These are phyloP conservation scores for Coemansia sp. DNA, from an alignment of 192 early-diverging fungal species.

Conservation along the genomic window DNA sequence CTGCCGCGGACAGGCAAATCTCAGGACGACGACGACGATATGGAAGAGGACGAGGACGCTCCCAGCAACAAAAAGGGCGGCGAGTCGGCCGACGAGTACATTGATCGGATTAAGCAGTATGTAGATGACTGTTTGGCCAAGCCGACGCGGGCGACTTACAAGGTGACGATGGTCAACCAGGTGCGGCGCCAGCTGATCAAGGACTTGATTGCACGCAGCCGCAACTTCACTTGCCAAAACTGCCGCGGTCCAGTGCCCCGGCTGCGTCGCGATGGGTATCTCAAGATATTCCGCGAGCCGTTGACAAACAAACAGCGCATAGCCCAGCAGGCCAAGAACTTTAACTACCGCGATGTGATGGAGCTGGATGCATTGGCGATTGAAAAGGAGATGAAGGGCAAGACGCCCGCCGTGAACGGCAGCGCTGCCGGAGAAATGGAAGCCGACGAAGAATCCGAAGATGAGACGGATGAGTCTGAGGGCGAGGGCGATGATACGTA, in stretches of 20 bases:
- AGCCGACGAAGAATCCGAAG: slow-evolving; percentile 35
- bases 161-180: slow-evolving; percentile 50
- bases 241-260: slow-evolving; percentile 64
- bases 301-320: slow-evolving; percentile 64
- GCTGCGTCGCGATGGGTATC: slow-evolving; percentile 74
- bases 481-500: slow-evolving; percentile 26
- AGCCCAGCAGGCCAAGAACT: slow-evolving; percentile 58
- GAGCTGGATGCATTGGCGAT: slow-evolving; percentile 20
- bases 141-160: slow-evolving; percentile 29
- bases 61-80: slow-evolving; percentile 10
- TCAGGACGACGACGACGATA: slow-evolving; percentile 36
- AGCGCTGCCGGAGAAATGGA: slow-evolving; percentile 16
- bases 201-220: slow-evolving; percentile 36
- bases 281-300: slow-evolving; percentile 81
- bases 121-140: slow-evolving; percentile 48
- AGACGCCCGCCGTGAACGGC: not conserved
- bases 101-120: slow-evolving; percentile 61
- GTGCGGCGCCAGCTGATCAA: slow-evolving; percentile 42
- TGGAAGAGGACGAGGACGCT: slow-evolving; percentile 14
- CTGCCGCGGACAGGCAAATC: slow-evolving; percentile 49
- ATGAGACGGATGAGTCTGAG: slow-evolving; percentile 44
- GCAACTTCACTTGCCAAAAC: slow-evolving; percentile 60
- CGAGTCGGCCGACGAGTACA: slow-evolving; percentile 56
- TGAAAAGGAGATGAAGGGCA: slow-evolving; percentile 19
- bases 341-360: slow-evolving; percentile 50